phyloP scores from a whole-genome alignment of 1,139 yeast genomes.

The Suhomyces ambrosiae region DNA sequence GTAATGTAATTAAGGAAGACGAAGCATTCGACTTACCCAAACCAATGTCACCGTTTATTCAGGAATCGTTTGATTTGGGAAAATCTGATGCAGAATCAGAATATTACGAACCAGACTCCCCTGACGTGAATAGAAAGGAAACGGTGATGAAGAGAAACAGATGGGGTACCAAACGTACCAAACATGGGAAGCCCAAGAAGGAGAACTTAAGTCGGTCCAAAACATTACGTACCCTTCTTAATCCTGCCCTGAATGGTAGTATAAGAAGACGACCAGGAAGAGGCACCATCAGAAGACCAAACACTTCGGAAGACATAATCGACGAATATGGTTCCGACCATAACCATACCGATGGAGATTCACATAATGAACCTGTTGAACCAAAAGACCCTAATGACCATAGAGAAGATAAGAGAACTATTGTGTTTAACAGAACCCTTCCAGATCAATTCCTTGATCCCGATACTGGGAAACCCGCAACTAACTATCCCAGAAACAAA shows the following conservation, averaged over 20 bases:
- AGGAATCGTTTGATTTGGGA: constrained; percentile 15
- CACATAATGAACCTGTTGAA: constrained; percentile 24
- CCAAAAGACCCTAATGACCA: constrained; percentile 43
- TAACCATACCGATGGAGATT: constrained; percentile 23
- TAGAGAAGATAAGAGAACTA: constrained; percentile 49
- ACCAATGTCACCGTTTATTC: constrained; percentile 25
- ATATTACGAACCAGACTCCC: constrained; percentile 8
- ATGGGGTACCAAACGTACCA: constrained; percentile 89
- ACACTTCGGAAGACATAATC: constrained; percentile 29
- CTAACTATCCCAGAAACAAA: constrained; percentile 53
- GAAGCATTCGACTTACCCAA: constrained; percentile 22
- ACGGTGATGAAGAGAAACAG: constrained; percentile 68
- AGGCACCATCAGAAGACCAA: constrained; percentile 26
- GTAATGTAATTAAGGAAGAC: constrained; percentile 24
- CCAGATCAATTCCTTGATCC: constrained; percentile 64
- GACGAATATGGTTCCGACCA: constrained; percentile 24
- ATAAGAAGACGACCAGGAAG: constrained; percentile 9
- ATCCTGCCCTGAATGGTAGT: constrained; percentile 13
- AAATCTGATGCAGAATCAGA: constrained; percentile 13
- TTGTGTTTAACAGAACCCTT: constrained; percentile 69
- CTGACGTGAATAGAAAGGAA: constrained; percentile 13
- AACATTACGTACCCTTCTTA: constrained; percentile 42
- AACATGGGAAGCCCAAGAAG: constrained; percentile 64
- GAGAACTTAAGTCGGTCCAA: constrained; percentile 49
- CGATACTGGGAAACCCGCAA: constrained; percentile 33